These are phyloP conservation scores for Garcia nutans DNA, from an alignment of 345 rosid genomes.

Conservation along the genomic window DNA sequence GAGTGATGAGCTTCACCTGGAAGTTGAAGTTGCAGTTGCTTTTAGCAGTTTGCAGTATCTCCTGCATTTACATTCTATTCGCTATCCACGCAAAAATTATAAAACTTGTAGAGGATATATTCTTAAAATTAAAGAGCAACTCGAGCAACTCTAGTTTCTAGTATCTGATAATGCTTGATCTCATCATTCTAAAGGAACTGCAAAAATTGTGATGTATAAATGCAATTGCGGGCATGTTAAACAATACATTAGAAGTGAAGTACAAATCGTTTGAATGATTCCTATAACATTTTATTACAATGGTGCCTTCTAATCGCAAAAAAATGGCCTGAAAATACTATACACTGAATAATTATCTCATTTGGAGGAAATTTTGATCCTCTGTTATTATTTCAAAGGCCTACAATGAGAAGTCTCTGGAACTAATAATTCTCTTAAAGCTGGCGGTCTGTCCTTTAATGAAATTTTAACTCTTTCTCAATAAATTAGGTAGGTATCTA, in stretches of 20 bases:
- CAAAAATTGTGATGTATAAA: not conserved
- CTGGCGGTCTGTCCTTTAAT: not conserved
- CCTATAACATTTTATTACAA: not conserved
- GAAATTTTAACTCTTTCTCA: not conserved
- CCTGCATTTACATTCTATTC: no score
- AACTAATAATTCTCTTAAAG: not conserved
- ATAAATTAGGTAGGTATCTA: slow-evolving; percentile 33
- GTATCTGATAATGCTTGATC: no score
- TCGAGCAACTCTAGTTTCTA: no score
- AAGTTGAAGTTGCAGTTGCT: no score
- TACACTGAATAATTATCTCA: not conserved
- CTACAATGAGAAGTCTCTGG: not conserved
- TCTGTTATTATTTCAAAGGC: not conserved
- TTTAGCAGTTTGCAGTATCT: no score
- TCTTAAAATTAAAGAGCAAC: no score
- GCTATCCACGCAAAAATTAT: no score
- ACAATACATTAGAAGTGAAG: not conserved
- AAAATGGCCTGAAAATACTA: not conserved
- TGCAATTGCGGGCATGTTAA: not conserved
- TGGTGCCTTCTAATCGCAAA: not conserved
- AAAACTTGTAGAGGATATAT: no score
- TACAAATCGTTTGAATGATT: not conserved
- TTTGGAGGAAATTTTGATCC: not conserved
- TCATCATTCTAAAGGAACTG: not conserved
- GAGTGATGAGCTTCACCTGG: no score